phyloP scores from a whole-genome alignment of 1,284 basidiomycete species.

The Mycosarcoma mackinlayi region DNA sequence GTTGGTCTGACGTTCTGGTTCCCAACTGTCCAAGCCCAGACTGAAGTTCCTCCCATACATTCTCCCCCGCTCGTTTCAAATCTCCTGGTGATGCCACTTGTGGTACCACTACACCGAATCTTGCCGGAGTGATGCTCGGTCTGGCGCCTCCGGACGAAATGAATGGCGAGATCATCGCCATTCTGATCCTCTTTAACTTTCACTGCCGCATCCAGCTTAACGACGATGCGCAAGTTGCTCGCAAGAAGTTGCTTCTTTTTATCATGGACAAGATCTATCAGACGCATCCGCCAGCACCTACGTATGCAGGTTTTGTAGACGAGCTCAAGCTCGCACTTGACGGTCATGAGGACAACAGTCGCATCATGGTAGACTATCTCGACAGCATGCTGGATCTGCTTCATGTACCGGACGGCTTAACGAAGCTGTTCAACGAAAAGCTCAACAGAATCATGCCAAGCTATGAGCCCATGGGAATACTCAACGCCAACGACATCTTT shows the following conservation, averaged over 20 bases:
- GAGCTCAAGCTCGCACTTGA: conserved; percentile 24
- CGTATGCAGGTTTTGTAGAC: conserved; percentile 21
- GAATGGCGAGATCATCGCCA: conserved; percentile 44
- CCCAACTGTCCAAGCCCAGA: no score
- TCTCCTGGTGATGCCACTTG: no score
- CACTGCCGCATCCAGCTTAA: conserved; percentile 43
- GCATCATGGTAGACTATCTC: conserved; percentile 40
- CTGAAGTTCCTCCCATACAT: no score
- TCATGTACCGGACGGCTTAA: conserved; percentile 41
- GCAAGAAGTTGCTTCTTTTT: conserved; percentile 36
- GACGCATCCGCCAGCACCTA: conserved; percentile 10
- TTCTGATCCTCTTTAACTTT: conserved; percentile 50
- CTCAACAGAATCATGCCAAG: conserved; percentile 41
- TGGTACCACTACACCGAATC: no score
- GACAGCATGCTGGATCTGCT: conserved; percentile 39
- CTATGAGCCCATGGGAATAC: conserved; percentile 40
- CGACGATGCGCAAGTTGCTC: conserved; percentile 31
- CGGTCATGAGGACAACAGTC: conserved; percentile 19
- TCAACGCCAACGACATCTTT: conserved; percentile 36
- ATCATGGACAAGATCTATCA: conserved; percentile 52
- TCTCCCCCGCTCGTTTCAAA: neutral
- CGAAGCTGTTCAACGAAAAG: conserved; percentile 48
- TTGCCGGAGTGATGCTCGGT: conserved; percentile 15
- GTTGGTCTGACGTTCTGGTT: no score
- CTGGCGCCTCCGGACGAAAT: conserved; percentile 36